A percentile compares a stretch with the other conserved stretches of the same genome.
These are phyloP conservation scores for Flaveria trinervia DNA, from an alignment of 129 eudicot genomes.

Conservation along the genomic window DNA sequence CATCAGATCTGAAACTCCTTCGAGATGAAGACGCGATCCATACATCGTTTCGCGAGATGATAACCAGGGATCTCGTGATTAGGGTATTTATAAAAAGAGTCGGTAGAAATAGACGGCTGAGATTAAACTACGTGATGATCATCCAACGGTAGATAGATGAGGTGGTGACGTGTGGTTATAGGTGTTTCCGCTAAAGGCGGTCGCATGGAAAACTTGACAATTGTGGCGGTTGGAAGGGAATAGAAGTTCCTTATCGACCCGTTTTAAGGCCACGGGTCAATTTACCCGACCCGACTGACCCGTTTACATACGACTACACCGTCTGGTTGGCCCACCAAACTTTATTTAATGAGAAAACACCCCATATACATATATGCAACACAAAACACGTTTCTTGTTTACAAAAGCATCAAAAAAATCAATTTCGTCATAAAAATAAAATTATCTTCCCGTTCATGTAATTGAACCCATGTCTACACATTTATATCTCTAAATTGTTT, in stretches of 20 bases:
- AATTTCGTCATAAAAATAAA: too few relatives aligned
- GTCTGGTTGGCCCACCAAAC: background rate
- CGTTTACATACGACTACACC: background rate
- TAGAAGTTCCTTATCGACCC: background rate
- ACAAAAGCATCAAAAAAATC: background rate
- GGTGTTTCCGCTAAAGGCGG: constrained; percentile 22
- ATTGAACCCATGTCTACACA: too few relatives aligned
- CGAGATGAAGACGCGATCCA: background rate
- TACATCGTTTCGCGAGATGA: constrained; percentile 2
- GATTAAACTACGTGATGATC: background rate
- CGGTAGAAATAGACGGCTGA: constrained; percentile 24
- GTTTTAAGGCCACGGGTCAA: background rate
- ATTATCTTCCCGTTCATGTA: background rate
- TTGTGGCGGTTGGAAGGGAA: background rate
- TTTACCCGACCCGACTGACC: background rate
- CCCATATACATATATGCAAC: background rate
- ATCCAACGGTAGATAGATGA: constrained; percentile 23
- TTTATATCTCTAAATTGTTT: background rate
- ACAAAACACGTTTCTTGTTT: constrained; percentile 2
- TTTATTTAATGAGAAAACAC: background rate
- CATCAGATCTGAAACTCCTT: constrained; percentile 9
- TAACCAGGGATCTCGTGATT: background rate
- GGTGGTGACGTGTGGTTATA: constrained; percentile 30
- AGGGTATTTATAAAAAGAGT: constrained; percentile 23
- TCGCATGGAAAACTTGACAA: constrained; percentile 20